Base-by-base conservation (phyloP, 192 early-diverging fungal genomes). In the Funneliformis mosseae region DNA sequence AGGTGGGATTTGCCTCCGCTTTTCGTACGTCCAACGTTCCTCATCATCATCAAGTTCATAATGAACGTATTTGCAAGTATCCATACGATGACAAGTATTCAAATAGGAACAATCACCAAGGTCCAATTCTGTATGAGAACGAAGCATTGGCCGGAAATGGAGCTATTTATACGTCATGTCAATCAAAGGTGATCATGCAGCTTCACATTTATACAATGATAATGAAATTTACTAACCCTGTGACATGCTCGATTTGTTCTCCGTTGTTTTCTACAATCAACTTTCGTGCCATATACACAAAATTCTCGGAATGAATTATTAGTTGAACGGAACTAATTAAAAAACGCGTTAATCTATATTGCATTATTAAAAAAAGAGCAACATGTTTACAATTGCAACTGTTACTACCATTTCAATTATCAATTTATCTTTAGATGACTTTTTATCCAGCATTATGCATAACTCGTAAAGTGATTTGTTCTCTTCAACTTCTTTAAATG, bases 71-170 rank as follows among this genome's bases (percentile, higher is more conserved):
- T 91, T 89, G 83, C 91, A 92, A 23, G 85, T 83, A 10, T 90
- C 89, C 84, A 90, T 89, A 12, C 89, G 70, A 77, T 91, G 89
- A 80, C 91, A 92, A 10, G 91, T 92, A 69, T 92, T 92, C 38
- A 91, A 83, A 80, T 92, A 92, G 10, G 90, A 91, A 82, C 91
- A 92, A 84, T 92, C 91, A 9, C 91, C 91, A 59, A 91, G 83
- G 21, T 80, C 60, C 10, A 74, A 66, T 48, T 89, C 89, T 23
- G 91, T 92, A 73, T 90, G 81, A 1, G 88, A 81, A 33, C 81
- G 76, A 4, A 86, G 48, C 67, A 91, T 89, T n/a, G 77, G 81
- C 3, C 83, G 76, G 66, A 92, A 91, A 80, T 92, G 91, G 9
- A 91, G 55, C 80, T 87, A 46, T 69, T 28, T 69, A 46, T 79